These are phyloP conservation scores for Setaria italica DNA, from an alignment of 202 grass and related monocot species.

Conservation along the genomic window DNA sequence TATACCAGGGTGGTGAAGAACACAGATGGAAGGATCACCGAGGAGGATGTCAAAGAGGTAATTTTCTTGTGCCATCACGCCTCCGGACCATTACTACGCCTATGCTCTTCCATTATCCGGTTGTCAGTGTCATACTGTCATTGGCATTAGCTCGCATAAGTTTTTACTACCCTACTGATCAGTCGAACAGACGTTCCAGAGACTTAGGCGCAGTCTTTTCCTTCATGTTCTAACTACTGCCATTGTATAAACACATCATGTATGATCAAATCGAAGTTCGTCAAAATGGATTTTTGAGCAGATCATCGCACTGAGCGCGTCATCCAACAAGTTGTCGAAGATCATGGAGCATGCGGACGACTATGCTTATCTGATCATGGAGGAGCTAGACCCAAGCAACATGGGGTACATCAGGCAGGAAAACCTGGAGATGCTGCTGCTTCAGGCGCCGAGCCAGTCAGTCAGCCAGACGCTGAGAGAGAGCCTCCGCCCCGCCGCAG, in stretches of 20 bases:
- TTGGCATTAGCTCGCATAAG: too few species aligned
- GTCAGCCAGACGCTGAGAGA: slow-evolving; percentile 84
- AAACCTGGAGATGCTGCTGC: slow-evolving; percentile 78
- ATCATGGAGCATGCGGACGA: too few species aligned
- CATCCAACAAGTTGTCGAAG: slow-evolving; percentile 73
- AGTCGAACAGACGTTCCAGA: too few species aligned
- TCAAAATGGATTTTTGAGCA: neutral
- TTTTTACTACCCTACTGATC: too few species aligned
- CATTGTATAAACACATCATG: too few species aligned
- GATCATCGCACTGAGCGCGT: slow-evolving; percentile 86
- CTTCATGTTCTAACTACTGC: too few species aligned
- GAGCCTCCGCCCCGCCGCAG: slow-evolving; percentile 68
- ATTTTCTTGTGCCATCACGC: neutral
- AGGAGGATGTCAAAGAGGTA: slow-evolving; percentile 90
- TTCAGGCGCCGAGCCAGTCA: slow-evolving; percentile 67
- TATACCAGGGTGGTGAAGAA: slow-evolving; percentile 88
- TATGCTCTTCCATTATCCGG: too few species aligned
- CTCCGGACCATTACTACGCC: too few species aligned
- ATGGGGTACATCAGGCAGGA: slow-evolving; percentile 75
- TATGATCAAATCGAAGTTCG: too few species aligned
- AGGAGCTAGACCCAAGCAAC: slow-evolving; percentile 82
- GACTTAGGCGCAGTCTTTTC: too few species aligned
- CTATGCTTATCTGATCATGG: too few species aligned
- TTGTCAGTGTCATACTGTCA: too few species aligned
- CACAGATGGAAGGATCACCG: slow-evolving; percentile 81